These are phyloP conservation scores for Trametes cingulata DNA, from an alignment of 768 basidiomycete species.

Conservation along the genomic window DNA sequence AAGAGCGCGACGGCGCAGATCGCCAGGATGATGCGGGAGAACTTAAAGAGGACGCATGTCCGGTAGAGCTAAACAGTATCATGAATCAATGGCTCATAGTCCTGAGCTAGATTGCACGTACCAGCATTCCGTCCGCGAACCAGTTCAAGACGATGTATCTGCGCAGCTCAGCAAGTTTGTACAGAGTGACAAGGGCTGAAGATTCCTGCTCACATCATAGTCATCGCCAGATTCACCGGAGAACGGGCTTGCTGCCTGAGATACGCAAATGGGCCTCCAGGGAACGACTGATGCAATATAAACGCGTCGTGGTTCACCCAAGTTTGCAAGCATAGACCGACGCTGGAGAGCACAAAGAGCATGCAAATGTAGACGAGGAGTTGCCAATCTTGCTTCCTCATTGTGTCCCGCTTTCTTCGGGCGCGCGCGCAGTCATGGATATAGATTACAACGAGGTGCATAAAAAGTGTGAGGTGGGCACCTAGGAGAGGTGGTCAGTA, in stretches of 20 bases:
- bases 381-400: not conserved
- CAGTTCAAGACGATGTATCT: conserved; percentile 34
- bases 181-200: not conserved
- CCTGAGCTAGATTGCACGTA: not conserved
- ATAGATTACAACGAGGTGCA: conserved; percentile 4
- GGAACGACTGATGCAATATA: conserved; percentile 21
- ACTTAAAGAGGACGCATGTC: conserved; percentile 17
- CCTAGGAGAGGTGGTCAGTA: conserved; percentile 14
- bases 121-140: conserved; percentile 32
- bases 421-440: not conserved
- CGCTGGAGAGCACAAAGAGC: conserved; percentile 25
- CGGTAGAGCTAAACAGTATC: conserved; percentile 16
- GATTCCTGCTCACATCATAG: conserved; percentile 25
- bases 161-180: not conserved
- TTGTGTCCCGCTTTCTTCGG: not conserved
- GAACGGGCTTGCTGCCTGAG: conserved; percentile 21
- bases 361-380: conserved; percentile 13
- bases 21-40: not conserved
- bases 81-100: not conserved
- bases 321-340: conserved; percentile 24
- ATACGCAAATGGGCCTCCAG: conserved; percentile 28
- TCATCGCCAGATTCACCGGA: conserved; percentile 24
- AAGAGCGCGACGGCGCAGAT: not conserved
- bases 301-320: conserved; percentile 29
- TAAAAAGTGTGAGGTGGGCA: conserved; percentile 17